phyloP scores from a whole-genome alignment of 768 basidiomycete genomes.

The Austroboletus eburneus region DNA sequence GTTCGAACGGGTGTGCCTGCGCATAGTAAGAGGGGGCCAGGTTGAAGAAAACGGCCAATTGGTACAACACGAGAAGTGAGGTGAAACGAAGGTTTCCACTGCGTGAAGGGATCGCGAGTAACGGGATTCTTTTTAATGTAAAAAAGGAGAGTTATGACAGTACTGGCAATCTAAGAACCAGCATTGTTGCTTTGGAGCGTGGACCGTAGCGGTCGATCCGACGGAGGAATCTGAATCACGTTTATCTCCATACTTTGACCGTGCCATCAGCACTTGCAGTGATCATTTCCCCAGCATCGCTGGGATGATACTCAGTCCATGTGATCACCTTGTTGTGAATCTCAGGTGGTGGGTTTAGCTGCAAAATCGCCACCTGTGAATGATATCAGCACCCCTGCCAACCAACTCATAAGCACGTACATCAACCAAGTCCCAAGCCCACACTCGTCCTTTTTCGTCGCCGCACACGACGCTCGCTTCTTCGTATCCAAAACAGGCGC shows the following conservation, averaged over 20 bases:
- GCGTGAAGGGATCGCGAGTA: no score
- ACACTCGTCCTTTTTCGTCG: slow-evolving; percentile 85
- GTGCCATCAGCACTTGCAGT: slow-evolving; percentile 91
- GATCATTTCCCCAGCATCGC: slow-evolving; percentile 75
- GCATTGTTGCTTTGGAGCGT: no score
- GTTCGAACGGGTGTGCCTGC: no score
- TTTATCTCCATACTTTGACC: slow-evolving; percentile 81
- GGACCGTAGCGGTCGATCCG: no score
- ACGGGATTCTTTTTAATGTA: no score
- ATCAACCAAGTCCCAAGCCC: slow-evolving; percentile 92
- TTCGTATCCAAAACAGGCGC: slow-evolving; percentile 76
- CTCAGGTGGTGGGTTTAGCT: slow-evolving; percentile 71
- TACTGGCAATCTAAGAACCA: no score
- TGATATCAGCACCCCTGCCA: slow-evolving; percentile 1
- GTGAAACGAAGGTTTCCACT: no score
- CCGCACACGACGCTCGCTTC: slow-evolving; percentile 83
- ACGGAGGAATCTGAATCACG: slow-evolving; percentile 29
- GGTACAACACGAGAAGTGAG: no score
- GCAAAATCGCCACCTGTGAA: slow-evolving; percentile 61
- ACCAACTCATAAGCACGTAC: slow-evolving; percentile 40
- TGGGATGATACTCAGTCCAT: slow-evolving; percentile 90
- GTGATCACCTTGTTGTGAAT: slow-evolving; percentile 47
- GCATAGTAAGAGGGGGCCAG: no score
- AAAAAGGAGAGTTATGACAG: no score
- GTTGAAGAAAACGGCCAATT: no score